Percentiles rank a stretch among this genome's conserved stretches.
Evolutionary conservation across 768 basidiomycete species (phyloP).

Genomic region (Amanita exitialis): DNA sequence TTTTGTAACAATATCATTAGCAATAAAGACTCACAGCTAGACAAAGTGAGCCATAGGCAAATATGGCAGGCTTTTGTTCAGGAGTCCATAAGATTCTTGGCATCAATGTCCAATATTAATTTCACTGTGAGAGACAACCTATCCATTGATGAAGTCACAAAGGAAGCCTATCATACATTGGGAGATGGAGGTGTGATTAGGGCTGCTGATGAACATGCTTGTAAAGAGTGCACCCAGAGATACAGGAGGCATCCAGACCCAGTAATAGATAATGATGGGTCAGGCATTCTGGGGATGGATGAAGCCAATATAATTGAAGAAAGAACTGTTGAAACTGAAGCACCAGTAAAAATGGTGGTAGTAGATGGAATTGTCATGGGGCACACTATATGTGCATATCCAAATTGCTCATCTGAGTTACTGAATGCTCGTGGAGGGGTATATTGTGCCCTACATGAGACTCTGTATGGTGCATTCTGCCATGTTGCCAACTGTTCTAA

Average conservation of each 20-base stretch:
- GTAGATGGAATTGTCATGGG: too few species aligned
- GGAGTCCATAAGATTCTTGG: constrained; percentile 12
- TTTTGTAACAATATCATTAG: background rate
- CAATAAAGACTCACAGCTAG: background rate
- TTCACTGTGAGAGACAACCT: constrained; percentile 5
- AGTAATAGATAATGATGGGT: background rate
- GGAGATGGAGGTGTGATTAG: constrained; percentile 8
- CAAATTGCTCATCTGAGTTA: too few species aligned
- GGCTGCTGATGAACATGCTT: constrained; percentile 7
- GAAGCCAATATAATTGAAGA: too few species aligned
- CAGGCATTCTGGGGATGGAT: too few species aligned
- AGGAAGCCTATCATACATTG: too few species aligned
- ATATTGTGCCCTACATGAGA: too few species aligned
- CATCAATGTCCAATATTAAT: constrained; percentile 1
- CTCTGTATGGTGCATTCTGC: too few species aligned
- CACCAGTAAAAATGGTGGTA: too few species aligned
- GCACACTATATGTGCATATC: too few species aligned
- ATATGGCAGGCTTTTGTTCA: constrained; percentile 11
- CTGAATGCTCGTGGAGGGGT: too few species aligned
- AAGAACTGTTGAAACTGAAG: too few species aligned
- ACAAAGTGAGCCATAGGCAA: background rate
- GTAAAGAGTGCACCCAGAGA: background rate
- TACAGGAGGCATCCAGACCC: background rate
- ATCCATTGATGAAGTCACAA: constrained; percentile 8
- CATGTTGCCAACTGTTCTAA: too few species aligned